Evolutionary conservation across 164 flowering plant species (phyloP), one percentile per base, ranked within the genome.

Genomic region (Aristolochia fimbriata): DNA sequence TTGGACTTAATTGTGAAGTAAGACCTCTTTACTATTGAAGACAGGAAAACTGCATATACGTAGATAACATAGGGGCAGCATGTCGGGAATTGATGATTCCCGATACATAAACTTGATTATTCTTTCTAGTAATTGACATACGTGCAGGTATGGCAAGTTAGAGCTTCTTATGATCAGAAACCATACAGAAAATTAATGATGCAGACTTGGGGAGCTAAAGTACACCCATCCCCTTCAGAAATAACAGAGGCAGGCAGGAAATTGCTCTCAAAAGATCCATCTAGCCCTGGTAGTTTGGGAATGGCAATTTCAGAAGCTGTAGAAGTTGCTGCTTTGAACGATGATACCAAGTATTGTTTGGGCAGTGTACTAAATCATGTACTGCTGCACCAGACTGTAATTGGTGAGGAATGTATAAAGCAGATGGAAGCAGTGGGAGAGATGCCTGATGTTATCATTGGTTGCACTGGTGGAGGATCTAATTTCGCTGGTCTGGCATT

Each of bases 121-220:
- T 37, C 12, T 37, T 37, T 37, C 11, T 37, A 7, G 7, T 31
- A 31, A 31, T 31, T 31, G 37, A 31, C 49, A 55, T 61, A 8
- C 61, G 11, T 58, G 48, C 50, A 92, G 98, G 98, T 92, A 25
- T 89, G 98, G 98, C 98, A 93, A 77, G 98, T 93, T 24, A 91
- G 97, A 22, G 96, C 96, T 16, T 93, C 97, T 15, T 93, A 79
- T 69, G 96, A 93, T 73, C 85, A 80, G 64, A 93, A 93, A 68
- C 98, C 98, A 47, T 93, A 93, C 58, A 81, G 98, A 8, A 80
- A 79, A 65, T 53, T 93, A 63, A 93, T 93, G 98, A 93, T 93
- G 98, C 83, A 93, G 66, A 87, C 98, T 2, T 93, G 98, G 98
- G 98, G 96, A 15, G 98, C 98, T 20, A 83, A 87, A 63, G 96